A percentile compares a stretch with the other conserved stretches of the same genome.
These are phyloP conservation scores for Byssochlamys sp. DNA, from an alignment of 2,329 filamentous ascomycete species.

Conservation along the genomic window DNA sequence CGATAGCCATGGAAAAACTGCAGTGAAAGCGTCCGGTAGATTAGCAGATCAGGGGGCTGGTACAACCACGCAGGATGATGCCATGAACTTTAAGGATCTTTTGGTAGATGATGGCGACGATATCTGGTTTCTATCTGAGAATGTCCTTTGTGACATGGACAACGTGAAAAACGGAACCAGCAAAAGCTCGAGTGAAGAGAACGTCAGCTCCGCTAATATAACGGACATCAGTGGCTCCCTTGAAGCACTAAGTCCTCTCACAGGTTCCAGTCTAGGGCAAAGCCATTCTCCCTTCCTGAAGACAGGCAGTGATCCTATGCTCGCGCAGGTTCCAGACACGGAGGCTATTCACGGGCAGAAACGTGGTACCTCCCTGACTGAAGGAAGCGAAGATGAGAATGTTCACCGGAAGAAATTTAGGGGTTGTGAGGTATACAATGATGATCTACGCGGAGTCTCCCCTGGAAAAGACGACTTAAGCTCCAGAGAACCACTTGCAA, in stretches of 20 bases:
- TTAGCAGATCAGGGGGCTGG: neutral
- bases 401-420: neutral
- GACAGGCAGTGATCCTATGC: neutral
- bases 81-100: neutral
- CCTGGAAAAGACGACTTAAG: neutral
- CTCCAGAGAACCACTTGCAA: neutral
- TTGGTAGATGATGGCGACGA: neutral
- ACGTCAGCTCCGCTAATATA: constrained; percentile 15
- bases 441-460: neutral
- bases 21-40: neutral
- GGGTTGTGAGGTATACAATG: neutral
- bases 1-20: neutral
- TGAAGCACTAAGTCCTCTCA: neutral
- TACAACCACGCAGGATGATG: neutral
- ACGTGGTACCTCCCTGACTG: neutral
- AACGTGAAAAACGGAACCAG: neutral
- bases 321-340: neutral
- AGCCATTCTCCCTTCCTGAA: neutral
- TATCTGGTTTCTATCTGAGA: neutral
- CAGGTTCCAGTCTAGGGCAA: neutral
- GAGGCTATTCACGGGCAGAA: neutral
- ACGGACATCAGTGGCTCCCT: constrained; percentile 6
- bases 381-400: neutral
- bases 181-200: constrained; percentile 11
- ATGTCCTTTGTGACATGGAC: neutral